Conservation (phyloP, 1,284 basidiomycete genomes). For the Pseudozyma thailandica region DNA sequence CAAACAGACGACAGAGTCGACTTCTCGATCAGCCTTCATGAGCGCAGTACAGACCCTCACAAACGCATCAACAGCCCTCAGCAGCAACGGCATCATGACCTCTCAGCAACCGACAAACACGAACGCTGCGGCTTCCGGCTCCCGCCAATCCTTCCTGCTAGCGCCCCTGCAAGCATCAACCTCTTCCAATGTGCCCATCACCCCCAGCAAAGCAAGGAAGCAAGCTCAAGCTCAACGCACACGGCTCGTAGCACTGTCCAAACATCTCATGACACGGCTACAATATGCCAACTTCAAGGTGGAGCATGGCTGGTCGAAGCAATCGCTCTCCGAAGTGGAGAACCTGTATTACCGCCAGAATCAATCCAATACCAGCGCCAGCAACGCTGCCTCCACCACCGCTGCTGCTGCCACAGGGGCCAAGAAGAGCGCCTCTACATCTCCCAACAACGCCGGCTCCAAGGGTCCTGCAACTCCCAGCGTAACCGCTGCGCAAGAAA, state of each 20-base stretch:
- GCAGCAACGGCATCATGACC: conserved; percentile 46
- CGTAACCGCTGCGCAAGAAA: conserved; percentile 17
- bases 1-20: no score
- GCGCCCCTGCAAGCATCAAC: conserved; percentile 34
- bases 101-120: conserved; percentile 24
- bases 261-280: conserved; percentile 56
- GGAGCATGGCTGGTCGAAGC: conserved; percentile 64
- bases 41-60: conserved; percentile 21
- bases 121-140: conserved; percentile 17
- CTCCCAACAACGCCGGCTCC: conserved; percentile 24
- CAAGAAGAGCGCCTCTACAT: conserved; percentile 29
- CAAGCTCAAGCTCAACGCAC: conserved; percentile 50
- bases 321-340: conserved; percentile 65
- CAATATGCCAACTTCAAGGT: conserved; percentile 66
- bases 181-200: conserved; percentile 37
- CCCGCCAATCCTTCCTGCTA: conserved; percentile 32
- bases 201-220: conserved; percentile 42
- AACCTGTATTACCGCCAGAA: conserved; percentile 62
- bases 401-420: conserved; percentile 3
- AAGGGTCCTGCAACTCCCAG: conserved; percentile 28
- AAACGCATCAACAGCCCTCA: conserved; percentile 10
- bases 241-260: conserved; percentile 47
- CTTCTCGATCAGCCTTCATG: no score
- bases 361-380: conserved; percentile 17
- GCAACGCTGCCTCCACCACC: conserved; percentile 1